Evolutionary conservation across 805 yeast species (phyloP).

Genomic region (Diddensiella santjacobensis): DNA sequence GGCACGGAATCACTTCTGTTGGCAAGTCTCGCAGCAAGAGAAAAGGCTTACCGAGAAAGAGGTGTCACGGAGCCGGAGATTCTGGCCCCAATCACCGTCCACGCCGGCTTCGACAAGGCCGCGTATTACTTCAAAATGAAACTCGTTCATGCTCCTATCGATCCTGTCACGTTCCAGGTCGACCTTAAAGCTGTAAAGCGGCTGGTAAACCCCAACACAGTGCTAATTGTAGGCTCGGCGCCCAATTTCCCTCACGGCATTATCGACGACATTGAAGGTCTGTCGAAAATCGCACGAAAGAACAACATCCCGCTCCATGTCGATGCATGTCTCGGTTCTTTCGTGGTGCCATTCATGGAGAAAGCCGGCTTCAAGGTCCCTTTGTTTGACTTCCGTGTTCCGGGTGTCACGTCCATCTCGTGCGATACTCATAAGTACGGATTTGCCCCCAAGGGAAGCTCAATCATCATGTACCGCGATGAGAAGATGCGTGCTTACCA

Average conservation of each 20-base stretch:
- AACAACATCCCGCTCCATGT: conserved; percentile 86
- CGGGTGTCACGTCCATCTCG: conserved; percentile 94
- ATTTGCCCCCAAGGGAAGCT: conserved; percentile 96
- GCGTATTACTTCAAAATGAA: conserved; percentile 85
- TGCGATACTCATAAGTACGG: conserved; percentile 99
- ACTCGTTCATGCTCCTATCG: conserved; percentile 74
- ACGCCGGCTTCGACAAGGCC: conserved; percentile 95
- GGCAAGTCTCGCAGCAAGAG: conserved; percentile 85
- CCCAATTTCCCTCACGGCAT: conserved; percentile 98
- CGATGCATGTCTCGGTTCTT: conserved; percentile 94
- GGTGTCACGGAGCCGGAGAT: conserved; percentile 78
- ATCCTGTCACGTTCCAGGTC: conserved; percentile 62
- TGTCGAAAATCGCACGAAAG: conserved; percentile 61
- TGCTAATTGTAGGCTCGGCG: conserved; percentile 85
- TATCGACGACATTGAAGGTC: conserved; percentile 76
- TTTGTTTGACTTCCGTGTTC: conserved; percentile 76
- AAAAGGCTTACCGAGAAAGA: conserved; percentile 50
- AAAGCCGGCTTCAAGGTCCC: conserved; percentile 47
- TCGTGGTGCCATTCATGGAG: conserved; percentile 75
- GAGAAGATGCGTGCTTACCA: conserved; percentile 68
- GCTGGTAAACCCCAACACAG: conserved; percentile 74
- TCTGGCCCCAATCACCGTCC: conserved; percentile 83
- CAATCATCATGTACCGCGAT: conserved; percentile 83
- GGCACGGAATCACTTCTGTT: conserved; percentile 91
- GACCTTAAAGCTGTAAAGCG: conserved; percentile 58